Base-by-base conservation (phyloP, 139 green algal species). In the Chlamydomonas sp. region DNA sequence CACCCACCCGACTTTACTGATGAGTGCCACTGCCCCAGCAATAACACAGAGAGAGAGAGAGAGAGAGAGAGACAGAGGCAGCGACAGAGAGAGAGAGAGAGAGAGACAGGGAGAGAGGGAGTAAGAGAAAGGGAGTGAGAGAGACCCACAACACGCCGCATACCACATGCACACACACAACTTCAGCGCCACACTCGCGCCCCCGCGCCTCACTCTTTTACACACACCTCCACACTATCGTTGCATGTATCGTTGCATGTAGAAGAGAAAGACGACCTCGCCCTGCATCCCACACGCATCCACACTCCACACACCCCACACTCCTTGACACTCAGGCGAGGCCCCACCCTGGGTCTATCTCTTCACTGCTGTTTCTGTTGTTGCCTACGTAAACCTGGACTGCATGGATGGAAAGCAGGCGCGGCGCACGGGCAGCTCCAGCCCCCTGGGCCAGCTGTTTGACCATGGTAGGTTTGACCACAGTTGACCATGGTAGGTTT, bases 381-480 rank as follows among this genome's bases (percentile, higher is more conserved):
- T 88, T 22, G n/a, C 80, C 22, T 91, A 91, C 69, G 79, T 92
- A 58, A 92, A 95, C 60, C 83, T 97, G 71, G 94, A 98, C 83
- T 91, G 84, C 71, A 80, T 98, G 28, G 93, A 99, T 48, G 89
- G 90, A 74, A 96, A 96, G 79, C 94, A 99, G 66, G 94, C 93
- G 2, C 78, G 94, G 16, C 82, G 91, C 8, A 99, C 94, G 1
- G 74, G 79, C n/a, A 90, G 79, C 31, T 94, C 85, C 35, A 95
- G 86, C 0, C 93, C 94, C 0, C 78, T 99, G 39, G 93, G 93
- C 3, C 64, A 97, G 81, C 84, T 99, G 6, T 96, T 98, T 77
- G 94, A 99, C 78, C 94, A 99, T 64, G 93, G 90, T 58, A n/a
- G n/a, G n/a, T n/a, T n/a, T n/a, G n/a, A n/a, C n/a, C n/a, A n/a